A percentile compares a stretch with the other conserved stretches of the same genome.
phyloP scores from a whole-genome alignment of 768 basidiomycete species.

The Phylloporus sp. region DNA sequence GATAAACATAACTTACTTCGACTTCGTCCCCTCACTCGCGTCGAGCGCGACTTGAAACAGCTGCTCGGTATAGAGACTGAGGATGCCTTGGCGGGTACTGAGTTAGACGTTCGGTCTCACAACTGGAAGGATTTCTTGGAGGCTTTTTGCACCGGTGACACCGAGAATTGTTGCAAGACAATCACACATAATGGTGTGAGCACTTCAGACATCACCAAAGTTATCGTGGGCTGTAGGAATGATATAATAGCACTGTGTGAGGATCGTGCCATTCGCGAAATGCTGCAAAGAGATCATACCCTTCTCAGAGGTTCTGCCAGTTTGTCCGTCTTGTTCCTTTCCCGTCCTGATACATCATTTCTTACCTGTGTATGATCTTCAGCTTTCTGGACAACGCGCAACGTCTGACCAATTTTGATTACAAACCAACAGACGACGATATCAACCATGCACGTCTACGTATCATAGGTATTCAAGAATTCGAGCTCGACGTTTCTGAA shows the following conservation, averaged over 20 bases:
- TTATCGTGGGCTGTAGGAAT: constrained; percentile 56
- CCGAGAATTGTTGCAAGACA: constrained; percentile 2
- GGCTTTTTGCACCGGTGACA: constrained; percentile 18
- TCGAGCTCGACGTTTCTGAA: constrained; percentile 42
- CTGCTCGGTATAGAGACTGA: constrained; percentile 48
- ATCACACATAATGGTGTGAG: constrained; percentile 21
- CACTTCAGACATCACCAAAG: constrained; percentile 43
- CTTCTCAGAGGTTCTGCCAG: constrained; percentile 60
- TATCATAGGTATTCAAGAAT: constrained; percentile 70
- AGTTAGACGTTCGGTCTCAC: constrained; percentile 56
- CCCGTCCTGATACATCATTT: neutral
- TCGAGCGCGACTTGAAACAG: constrained; percentile 64
- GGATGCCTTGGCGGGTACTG: constrained; percentile 35
- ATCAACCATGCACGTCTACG: constrained; percentile 67
- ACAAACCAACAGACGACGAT: constrained; percentile 67
- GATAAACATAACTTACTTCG: constrained; percentile 53
- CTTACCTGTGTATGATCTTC: neutral
- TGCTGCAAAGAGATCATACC: constrained; percentile 44
- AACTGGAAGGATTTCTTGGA: constrained; percentile 36
- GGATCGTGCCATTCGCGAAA: constrained; percentile 47
- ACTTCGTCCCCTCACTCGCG: constrained; percentile 55
- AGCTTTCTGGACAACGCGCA: constrained; percentile 70
- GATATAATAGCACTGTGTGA: constrained; percentile 65
- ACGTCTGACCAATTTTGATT: constrained; percentile 58
- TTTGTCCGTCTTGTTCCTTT: constrained; percentile 45